Evolutionary conservation across 352 stramenopile genomes (phyloP), one percentile per base, ranked within the genome.

Genomic region (Phytophthora citricola): DNA sequence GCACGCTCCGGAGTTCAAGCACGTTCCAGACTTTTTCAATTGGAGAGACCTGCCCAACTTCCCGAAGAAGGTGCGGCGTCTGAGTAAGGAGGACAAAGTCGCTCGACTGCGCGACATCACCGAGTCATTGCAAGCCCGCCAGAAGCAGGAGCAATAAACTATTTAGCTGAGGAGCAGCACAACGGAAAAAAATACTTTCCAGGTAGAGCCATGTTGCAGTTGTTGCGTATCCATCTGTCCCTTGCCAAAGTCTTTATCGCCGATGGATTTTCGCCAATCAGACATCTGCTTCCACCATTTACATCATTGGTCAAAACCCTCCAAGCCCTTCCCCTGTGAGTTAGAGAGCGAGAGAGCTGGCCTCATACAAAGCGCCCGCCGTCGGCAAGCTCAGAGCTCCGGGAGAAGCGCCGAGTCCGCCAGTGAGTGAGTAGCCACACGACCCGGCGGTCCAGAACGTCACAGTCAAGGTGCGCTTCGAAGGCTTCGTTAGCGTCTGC

Each of bases 21-120:
- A 79, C 20, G 76, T 93, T 36, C 74, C 75, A 2, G 69, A 75
- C n/a, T 71, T 85, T 22, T 76, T 92, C 49, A 63, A 66, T 7
- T 69, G 76, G 51, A 76, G 78, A 22, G 67, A 78, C 7, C 56
- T 93, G 12, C 71, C 78, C 5, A 68, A 75, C 1, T 92, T 81
- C 45, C 83, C 76, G 0, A 27, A 71, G 27, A 83, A 78, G 31
- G 32, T 56, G 14, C 53, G 54, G 14, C 39, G 50, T 7, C 15
- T 47, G 14, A 40, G 45, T 27, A n/a, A 45, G 4, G 56, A 69
- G 4, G 38, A 20, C 2, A 69, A 65, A 65, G 47, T 73, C 4
- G 51, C 48, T 46, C 55, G 74, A 0, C 67, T 90, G 12, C 41
- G 77, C 40, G 55, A 63, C 5, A 58, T 88, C 36, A 52, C 78